A percentile compares a stretch with the other conserved stretches of the same genome.
Conservation (phyloP, 164 flowering plant species). For the Magnolia officinalis region DNA sequence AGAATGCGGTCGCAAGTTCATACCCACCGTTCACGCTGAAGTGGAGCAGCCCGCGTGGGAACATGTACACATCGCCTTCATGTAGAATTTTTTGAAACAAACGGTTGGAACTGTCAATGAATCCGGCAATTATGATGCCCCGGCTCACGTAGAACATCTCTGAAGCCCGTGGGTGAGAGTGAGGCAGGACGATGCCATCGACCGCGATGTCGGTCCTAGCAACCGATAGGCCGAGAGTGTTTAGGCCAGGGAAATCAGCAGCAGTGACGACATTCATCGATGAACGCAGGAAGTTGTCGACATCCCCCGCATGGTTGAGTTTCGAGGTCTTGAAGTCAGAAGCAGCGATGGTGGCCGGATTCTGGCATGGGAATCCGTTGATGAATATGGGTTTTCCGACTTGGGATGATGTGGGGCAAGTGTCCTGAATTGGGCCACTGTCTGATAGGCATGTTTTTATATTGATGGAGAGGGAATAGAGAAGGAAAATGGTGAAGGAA, state of each 20-base stretch:
- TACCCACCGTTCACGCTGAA: conserved; percentile 47
- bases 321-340: conserved; percentile 23
- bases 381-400: conserved; percentile 8
- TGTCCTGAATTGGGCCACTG: conserved; percentile 16
- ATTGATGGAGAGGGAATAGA: conserved; percentile 4
- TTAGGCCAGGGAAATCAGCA: conserved; percentile 26
- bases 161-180: conserved; percentile 52
- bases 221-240: conserved; percentile 33
- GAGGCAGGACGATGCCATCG: conserved; percentile 34
- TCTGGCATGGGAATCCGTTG: conserved; percentile 26
- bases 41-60: conserved; percentile 47
- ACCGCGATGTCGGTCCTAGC: conserved; percentile 25
- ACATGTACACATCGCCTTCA: conserved; percentile 44
- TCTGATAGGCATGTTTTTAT: conserved; percentile 11
- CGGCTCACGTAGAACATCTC: conserved; percentile 37
- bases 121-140: conserved; percentile 41
- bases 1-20: conserved; percentile 33
- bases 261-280: conserved; percentile 20
- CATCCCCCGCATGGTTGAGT: conserved; percentile 18
- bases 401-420: conserved; percentile 7
- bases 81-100: conserved; percentile 33
- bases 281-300: conserved; percentile 23
- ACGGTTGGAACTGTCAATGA: conserved; percentile 30
- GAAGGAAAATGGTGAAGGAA: background rate
- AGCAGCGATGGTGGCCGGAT: conserved; percentile 9